Conservation (phyloP, 495 filamentous ascomycete genomes). For the Aspergillus diversus region DNA sequence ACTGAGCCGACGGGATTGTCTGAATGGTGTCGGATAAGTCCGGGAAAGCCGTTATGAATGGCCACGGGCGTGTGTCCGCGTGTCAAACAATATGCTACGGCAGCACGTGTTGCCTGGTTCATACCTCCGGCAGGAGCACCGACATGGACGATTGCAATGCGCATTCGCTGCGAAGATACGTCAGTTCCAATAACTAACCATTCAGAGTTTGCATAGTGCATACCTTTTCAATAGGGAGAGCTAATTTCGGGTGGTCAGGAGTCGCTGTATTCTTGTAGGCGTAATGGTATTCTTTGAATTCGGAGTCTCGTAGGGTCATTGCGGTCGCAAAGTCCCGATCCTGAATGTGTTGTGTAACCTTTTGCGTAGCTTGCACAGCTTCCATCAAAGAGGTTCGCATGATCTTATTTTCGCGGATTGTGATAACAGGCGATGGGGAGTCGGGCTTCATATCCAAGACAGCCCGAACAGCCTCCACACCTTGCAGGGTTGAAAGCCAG, state of each 20-base stretch:
- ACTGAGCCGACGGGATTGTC: conserved; percentile 84
- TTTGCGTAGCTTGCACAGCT: conserved; percentile 81
- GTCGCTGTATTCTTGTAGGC: conserved; percentile 89
- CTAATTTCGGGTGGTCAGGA: conserved; percentile 62
- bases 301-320: conserved; percentile 84
- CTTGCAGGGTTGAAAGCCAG: conserved; percentile 90
- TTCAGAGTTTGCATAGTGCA: conserved; percentile 18
- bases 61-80: conserved; percentile 90
- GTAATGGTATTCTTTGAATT: conserved; percentile 91
- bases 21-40: conserved; percentile 85
- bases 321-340: conserved; percentile 80
- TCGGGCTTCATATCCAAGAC: conserved; percentile 91
- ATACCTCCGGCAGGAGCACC: conserved; percentile 98
- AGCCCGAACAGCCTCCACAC: conserved; percentile 93
- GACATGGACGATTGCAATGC: conserved; percentile 93
- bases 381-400: conserved; percentile 84
- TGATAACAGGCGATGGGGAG: conserved; percentile 91
- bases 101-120: conserved; percentile 94
- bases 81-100: conserved; percentile 93
- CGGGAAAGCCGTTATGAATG: conserved; percentile 97
- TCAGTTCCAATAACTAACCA: conserved; percentile 14
- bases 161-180: conserved; percentile 68
- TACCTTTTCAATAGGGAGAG: conserved; percentile 75
- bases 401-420: conserved; percentile 98
- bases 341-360: conserved; percentile 79